These are phyloP conservation scores for Pseudonitzschia multiseries DNA, from an alignment of 108 stramenopile species.

Conservation along the genomic window DNA sequence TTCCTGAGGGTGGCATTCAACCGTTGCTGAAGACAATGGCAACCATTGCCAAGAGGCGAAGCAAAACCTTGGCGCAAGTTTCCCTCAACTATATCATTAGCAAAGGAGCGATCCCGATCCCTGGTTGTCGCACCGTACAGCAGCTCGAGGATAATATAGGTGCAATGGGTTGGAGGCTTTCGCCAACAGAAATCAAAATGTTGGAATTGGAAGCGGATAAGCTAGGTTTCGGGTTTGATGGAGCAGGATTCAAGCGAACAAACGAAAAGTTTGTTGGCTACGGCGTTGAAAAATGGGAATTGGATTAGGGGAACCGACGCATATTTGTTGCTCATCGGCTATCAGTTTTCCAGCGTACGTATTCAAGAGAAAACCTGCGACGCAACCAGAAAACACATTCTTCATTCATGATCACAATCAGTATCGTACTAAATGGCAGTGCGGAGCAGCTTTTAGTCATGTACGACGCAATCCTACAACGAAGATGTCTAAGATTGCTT, in stretches of 20 bases:
- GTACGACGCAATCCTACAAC: too few species aligned
- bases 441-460: too few species aligned
- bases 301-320: constrained; percentile 30
- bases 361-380: too few species aligned
- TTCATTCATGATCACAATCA: too few species aligned
- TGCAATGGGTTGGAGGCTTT: constrained; percentile 65
- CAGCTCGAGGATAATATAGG: constrained; percentile 60
- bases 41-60: constrained; percentile 42
- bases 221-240: constrained; percentile 59
- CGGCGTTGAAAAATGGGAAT: constrained; percentile 55
- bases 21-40: constrained; percentile 49
- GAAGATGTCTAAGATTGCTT: neutral
- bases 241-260: constrained; percentile 73
- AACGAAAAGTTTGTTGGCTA: constrained; percentile 75
- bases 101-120: constrained; percentile 69
- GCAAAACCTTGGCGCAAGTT: constrained; percentile 68
- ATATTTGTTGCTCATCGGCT: neutral
- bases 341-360: neutral
- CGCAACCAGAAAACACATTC: too few species aligned
- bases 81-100: constrained; percentile 70
- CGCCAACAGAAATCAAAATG: constrained; percentile 38
- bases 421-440: too few species aligned
- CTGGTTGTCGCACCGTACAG: constrained; percentile 48
- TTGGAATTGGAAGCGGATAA: constrained; percentile 51
- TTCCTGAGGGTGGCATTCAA: constrained; percentile 43